A percentile compares a stretch with the other conserved stretches of the same genome.
Conservation (phyloP, 2,329 filamentous ascomycete genomes). For the Pseudogymnoascus sp. region DNA sequence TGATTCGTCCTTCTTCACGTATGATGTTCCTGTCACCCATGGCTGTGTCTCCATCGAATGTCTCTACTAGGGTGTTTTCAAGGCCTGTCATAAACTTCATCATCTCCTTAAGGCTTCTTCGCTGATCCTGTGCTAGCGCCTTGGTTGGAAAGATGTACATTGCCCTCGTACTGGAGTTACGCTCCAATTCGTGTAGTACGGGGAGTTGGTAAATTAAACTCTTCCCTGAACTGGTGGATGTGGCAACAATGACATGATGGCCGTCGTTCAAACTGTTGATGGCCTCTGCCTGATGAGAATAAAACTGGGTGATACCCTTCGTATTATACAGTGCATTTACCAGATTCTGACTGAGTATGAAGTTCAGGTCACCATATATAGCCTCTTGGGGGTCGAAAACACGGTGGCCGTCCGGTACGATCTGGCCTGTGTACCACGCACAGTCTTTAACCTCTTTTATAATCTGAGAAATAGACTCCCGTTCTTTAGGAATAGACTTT, state of each 20-base stretch:
- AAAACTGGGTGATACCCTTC: slow-evolving; percentile 75
- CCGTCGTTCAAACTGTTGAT: slow-evolving; percentile 81
- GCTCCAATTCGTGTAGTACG: slow-evolving; percentile 77
- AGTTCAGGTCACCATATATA: slow-evolving; percentile 74
- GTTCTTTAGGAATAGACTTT: slow-evolving; percentile 66
- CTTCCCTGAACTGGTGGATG: slow-evolving; percentile 93
- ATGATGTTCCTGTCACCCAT: slow-evolving; percentile 72
- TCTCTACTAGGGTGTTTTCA: slow-evolving; percentile 72
- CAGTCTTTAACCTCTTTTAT: slow-evolving; percentile 72
- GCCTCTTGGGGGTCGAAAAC: slow-evolving; percentile 81
- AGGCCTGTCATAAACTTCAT: slow-evolving; percentile 71
- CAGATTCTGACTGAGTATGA: slow-evolving; percentile 77
- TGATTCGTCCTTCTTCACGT: slow-evolving; percentile 79
- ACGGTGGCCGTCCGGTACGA: slow-evolving; percentile 86
- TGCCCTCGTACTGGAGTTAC: slow-evolving; percentile 66
- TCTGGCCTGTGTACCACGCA: slow-evolving; percentile 85
- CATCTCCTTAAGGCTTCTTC: slow-evolving; percentile 77
- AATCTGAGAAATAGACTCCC: slow-evolving; percentile 76
- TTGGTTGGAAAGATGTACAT: slow-evolving; percentile 99
- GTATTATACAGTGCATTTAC: slow-evolving; percentile 97
- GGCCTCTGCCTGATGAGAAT: slow-evolving; percentile 86
- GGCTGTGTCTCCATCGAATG: slow-evolving; percentile 90
- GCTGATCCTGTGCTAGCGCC: slow-evolving; percentile 89
- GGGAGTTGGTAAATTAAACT: slow-evolving; percentile 97
- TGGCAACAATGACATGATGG: slow-evolving; percentile 82